These are phyloP conservation scores for Tylopilus sp. DNA, from an alignment of 1,284 basidiomycete genomes.

Conservation along the genomic window DNA sequence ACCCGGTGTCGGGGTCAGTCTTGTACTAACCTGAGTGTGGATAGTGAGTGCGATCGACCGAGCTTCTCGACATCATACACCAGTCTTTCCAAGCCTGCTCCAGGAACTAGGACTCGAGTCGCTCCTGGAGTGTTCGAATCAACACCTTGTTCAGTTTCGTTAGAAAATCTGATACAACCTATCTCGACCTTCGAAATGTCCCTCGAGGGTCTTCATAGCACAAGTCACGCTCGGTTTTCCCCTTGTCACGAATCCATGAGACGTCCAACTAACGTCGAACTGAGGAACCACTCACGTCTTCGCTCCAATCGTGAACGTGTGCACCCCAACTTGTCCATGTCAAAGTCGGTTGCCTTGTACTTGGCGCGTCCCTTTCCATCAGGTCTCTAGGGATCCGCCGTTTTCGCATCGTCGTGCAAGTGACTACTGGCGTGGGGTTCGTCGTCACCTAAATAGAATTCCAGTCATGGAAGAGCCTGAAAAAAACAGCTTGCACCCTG, in stretches of 20 bases:
- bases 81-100: conserved; percentile 79
- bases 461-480: neutral
- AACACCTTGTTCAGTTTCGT: neutral
- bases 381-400: conserved; percentile 23
- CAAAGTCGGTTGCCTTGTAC: conserved; percentile 58
- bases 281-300: conserved; percentile 49
- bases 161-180: conserved; percentile 40
- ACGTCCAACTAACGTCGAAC: neutral
- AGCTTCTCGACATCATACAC: conserved; percentile 81
- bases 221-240: conserved; percentile 66
- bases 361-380: conserved; percentile 12
- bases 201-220: conserved; percentile 72
- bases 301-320: conserved; percentile 88
- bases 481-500: neutral
- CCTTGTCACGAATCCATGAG: conserved; percentile 41
- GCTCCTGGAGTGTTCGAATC: conserved; percentile 36
- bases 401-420: conserved; percentile 25
- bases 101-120: conserved; percentile 79
- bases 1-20: conserved; percentile 41
- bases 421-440: conserved; percentile 32
- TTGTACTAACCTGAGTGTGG: neutral
- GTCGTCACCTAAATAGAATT: conserved; percentile 14
- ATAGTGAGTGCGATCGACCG: conserved; percentile 43
- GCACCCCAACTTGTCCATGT: conserved; percentile 84
- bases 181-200: conserved; percentile 55